phyloP scores from a whole-genome alignment of 108 stramenopile genomes.

The Stephanodiscus minutulus region DNA sequence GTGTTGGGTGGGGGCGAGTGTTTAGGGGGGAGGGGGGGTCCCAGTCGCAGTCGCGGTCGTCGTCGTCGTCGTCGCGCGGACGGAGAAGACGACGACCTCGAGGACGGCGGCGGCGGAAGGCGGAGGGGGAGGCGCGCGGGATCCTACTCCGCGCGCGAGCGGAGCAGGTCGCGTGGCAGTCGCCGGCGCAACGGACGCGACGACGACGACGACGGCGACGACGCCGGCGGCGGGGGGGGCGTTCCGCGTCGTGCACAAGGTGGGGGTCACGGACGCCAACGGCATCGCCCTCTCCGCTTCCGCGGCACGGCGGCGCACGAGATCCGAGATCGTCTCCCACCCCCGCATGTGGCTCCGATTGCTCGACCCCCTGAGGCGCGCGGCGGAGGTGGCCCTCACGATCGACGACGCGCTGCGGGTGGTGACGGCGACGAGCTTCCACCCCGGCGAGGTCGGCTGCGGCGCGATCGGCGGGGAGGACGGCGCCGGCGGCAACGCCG shows the following conservation, averaged over 20 bases:
- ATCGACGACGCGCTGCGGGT: conserved; percentile 57
- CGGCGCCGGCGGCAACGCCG: conserved; percentile 28
- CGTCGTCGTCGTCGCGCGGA: conserved; percentile 15
- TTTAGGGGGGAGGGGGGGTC: too few relatives aligned
- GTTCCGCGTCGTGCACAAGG: conserved; percentile 60
- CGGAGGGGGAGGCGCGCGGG: neutral
- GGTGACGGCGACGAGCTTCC: conserved; percentile 60
- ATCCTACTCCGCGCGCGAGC: conserved; percentile 1
- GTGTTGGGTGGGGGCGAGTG: too few relatives aligned
- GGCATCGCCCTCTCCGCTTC: conserved; percentile 63
- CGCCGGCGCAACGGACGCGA: neutral
- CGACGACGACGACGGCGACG: conserved; percentile 12
- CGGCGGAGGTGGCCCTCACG: conserved; percentile 68
- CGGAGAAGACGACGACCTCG: too few relatives aligned
- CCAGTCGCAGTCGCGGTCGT: too few relatives aligned
- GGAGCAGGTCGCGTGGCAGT: conserved; percentile 8
- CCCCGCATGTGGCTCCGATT: conserved; percentile 68
- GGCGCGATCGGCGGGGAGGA: neutral
- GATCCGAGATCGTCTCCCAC: conserved; percentile 69
- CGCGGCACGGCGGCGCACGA: conserved; percentile 23
- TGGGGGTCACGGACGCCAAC: conserved; percentile 60
- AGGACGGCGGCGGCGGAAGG: conserved; percentile 20
- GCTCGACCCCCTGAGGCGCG: conserved; percentile 68
- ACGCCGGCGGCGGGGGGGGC: too few relatives aligned
- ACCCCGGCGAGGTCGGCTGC: conserved; percentile 38